Percentiles rank a stretch among this genome's conserved stretches.
phyloP scores from a whole-genome alignment of 2,329 filamentous ascomycete genomes.

The Xylariomycetidae sp. region DNA sequence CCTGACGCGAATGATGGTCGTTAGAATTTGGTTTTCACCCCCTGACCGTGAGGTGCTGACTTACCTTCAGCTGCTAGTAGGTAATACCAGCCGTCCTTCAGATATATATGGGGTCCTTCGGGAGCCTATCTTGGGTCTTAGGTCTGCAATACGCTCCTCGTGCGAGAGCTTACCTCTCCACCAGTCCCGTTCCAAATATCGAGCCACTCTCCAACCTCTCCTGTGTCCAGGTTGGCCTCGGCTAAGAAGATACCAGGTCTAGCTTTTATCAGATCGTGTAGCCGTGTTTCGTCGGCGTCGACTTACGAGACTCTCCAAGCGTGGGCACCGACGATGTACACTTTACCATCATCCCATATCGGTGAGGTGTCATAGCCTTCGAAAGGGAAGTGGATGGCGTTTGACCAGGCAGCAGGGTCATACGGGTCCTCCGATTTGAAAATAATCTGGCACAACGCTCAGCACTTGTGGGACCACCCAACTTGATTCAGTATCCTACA shows the following conservation, averaged over 20 bases:
- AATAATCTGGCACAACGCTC: conserved; percentile 29
- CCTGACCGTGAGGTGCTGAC: not conserved
- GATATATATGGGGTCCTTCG: conserved; percentile 52
- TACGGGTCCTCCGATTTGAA: conserved; percentile 41
- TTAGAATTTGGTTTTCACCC: not conserved
- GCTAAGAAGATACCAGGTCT: conserved; percentile 37
- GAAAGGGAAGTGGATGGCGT: conserved; percentile 44
- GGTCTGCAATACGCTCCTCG: not conserved
- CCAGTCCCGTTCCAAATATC: conserved; percentile 46
- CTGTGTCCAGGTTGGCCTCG: conserved; percentile 35
- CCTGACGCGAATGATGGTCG: conserved; percentile 15
- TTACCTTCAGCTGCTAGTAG: conserved; percentile 47
- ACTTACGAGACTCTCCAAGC: conserved; percentile 29
- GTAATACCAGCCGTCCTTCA: conserved; percentile 48
- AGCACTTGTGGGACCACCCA: not conserved
- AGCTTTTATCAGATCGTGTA: conserved; percentile 1
- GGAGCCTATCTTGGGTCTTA: conserved; percentile 25
- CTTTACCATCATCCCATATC: conserved; percentile 53
- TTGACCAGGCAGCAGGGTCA: conserved; percentile 38
- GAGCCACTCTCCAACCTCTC: conserved; percentile 31
- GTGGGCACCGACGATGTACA: conserved; percentile 43
- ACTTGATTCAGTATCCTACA: conserved; percentile 12
- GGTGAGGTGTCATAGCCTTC: conserved; percentile 49
- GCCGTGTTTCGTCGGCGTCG: not conserved
- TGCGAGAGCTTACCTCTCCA: conserved; percentile 23